Evolutionary conservation across 176 grass and related monocot species (phyloP).

Genomic region (Thalia dealbata): DNA sequence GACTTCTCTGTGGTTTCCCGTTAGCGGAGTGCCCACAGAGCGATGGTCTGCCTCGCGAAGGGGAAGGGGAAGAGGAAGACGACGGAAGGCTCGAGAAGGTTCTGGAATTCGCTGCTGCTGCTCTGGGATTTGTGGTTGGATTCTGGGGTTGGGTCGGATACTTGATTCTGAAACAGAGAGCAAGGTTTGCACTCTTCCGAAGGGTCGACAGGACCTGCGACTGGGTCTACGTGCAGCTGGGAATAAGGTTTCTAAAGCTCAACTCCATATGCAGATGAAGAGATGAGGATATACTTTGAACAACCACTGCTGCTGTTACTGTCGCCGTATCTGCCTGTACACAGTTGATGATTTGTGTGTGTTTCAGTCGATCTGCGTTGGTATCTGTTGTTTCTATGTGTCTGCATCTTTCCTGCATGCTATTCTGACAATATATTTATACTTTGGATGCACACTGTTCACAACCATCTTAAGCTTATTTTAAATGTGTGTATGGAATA

Average conservation of each 20-base stretch:
- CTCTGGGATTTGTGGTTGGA: constrained; percentile 1
- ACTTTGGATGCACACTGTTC: no score
- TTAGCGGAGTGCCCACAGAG: not conserved
- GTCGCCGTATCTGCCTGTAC: no score
- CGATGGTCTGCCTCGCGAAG: not conserved
- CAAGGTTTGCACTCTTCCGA: not conserved
- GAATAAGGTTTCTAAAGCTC: not conserved
- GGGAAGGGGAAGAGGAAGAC: not conserved
- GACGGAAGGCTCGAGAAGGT: not conserved
- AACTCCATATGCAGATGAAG: not conserved
- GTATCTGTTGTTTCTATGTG: no score
- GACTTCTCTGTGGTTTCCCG: not conserved
- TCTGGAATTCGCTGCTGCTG: not conserved
- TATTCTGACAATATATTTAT: no score
- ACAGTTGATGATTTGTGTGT: no score
- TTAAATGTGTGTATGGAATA: no score
- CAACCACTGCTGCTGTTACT: no score
- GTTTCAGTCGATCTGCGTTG: no score
- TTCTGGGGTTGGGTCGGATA: not conserved
- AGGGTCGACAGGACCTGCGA: not conserved
- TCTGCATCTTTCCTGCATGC: no score
- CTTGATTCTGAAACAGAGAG: not conserved
- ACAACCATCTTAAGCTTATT: no score
- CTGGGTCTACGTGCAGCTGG: not conserved
- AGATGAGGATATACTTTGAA: no score